Conservation (phyloP, 2,329 filamentous ascomycete genomes). For the Aspergillus aculeatus region DNA sequence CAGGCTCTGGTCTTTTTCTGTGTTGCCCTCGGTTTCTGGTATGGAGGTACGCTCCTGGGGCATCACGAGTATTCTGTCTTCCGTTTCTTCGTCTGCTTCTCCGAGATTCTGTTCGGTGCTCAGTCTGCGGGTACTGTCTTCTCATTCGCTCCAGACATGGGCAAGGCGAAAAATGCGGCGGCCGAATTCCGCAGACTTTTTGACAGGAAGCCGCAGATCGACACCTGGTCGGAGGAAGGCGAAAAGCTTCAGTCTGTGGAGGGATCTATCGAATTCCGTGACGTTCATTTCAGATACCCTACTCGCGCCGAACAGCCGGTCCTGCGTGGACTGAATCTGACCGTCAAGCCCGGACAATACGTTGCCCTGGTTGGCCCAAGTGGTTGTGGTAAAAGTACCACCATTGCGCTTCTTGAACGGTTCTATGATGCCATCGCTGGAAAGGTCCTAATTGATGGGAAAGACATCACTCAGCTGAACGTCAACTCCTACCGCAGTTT, state of each 20-base stretch:
- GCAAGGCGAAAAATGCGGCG: conserved; percentile 84
- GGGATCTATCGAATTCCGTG: conserved; percentile 81
- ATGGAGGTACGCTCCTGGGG: conserved; percentile 74
- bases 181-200: conserved; percentile 78
- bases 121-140: conserved; percentile 90
- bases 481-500: conserved; percentile 81
- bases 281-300: conserved; percentile 93
- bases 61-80: conserved; percentile 71
- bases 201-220: conserved; percentile 77
- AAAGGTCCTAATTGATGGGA: conserved; percentile 76
- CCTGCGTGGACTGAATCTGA: conserved; percentile 71
- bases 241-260: conserved; percentile 62
- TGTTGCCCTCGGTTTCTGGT: conserved; percentile 90
- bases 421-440: conserved; percentile 90
- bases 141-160: conserved; percentile 87
- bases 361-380: conserved; percentile 86
- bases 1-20: conserved; percentile 82
- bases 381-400: conserved; percentile 92
- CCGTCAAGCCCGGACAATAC: conserved; percentile 48
- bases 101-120: conserved; percentile 82
- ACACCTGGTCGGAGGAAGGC: conserved; percentile 74
- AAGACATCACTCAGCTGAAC: conserved; percentile 77
- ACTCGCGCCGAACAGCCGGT: conserved; percentile 90
- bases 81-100: conserved; percentile 91
- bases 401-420: conserved; percentile 85